Evolutionary conservation across 371 early-diverging fungal genomes (phyloP), one percentile per base, ranked within the genome.

Genomic region (Choanephora cucurbitarum): DNA sequence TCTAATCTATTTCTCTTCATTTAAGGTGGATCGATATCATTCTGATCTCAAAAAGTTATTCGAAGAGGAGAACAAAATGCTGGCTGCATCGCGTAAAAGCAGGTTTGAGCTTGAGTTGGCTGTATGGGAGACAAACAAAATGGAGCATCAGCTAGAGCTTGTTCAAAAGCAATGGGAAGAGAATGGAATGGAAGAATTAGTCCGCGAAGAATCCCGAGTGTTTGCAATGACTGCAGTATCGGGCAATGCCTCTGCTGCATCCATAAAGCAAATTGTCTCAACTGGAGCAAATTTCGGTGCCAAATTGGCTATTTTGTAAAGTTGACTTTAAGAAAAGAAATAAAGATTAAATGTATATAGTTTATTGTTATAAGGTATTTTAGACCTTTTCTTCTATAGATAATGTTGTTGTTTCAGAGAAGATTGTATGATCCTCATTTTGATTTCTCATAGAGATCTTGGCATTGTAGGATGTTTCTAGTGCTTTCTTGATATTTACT

Each of bases 71-170:
- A 55, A 68, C 41, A 69, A 72, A 40, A 59, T 70, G 4, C 62
- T 75, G 32, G 52, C 66, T 9, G 60, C 72, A 7, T 52, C 60
- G 9, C 72, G 84, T 31, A 79, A 75, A 53, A 71, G 75, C 31
- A 60, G 69, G 17, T 82, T 83, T 55, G 82, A 86, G 21, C 48
- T 74, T 21, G 69, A 63, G 52, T 32, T 86, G 47, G 73, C 79
- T 0, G 73, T 75, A 51, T 83, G 82, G 83, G 86, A 86, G 50
- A 74, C 77, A 5, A 69, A 65, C 33, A 83, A 82, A 58, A 64
- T 77, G 55, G 81, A 79, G 23, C 68, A 74, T 48, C 83, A 83
- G 59, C 40, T 79, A 21, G 76, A 75, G 32, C 57, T 82, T 7
- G 77, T 84, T 9, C 70, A 71, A 31, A 63, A 62, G 39, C 82